These are phyloP conservation scores for Exophiala sp. DNA, from an alignment of 2,329 filamentous ascomycete genomes.

Conservation along the genomic window DNA sequence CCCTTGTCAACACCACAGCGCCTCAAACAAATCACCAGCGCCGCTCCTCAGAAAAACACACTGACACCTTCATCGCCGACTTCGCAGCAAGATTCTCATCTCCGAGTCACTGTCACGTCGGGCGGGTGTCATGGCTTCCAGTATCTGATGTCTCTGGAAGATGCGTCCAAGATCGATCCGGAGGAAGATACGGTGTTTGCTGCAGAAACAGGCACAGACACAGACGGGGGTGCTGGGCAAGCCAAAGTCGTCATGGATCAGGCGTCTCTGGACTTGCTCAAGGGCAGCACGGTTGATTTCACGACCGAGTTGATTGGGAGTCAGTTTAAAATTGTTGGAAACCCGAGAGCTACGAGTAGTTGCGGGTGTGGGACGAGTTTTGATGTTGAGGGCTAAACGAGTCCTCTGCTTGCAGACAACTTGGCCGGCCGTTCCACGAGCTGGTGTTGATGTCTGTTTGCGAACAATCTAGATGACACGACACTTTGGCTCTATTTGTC, in stretches of 20 bases:
- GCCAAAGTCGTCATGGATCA: slow-evolving; percentile 88
- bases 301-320: slow-evolving; percentile 91
- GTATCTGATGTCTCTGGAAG: slow-evolving; percentile 82
- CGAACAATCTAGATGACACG: no score
- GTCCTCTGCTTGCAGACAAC: no score
- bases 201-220: slow-evolving; percentile 65
- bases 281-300: slow-evolving; percentile 92
- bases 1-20: slow-evolving; percentile 42
- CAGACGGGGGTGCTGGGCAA: slow-evolving; percentile 27
- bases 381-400: slow-evolving; percentile 64
- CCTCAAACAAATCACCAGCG: slow-evolving; percentile 67
- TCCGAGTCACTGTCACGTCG: slow-evolving; percentile 87
- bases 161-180: slow-evolving; percentile 49
- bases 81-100: slow-evolving; percentile 60
- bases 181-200: slow-evolving; percentile 71
- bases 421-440: no score
- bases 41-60: slow-evolving; percentile 46
- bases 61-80: slow-evolving; percentile 34
- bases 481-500: no score
- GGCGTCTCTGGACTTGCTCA: slow-evolving; percentile 77
- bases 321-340: slow-evolving; percentile 95
- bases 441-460: no score
- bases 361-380: slow-evolving; percentile 98
- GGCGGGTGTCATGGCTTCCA: slow-evolving; percentile 98
- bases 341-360: slow-evolving; percentile 83